Percentiles rank a stretch among this genome's conserved stretches.
These are phyloP conservation scores for Petunia axillaris DNA, from an alignment of 257 asterid genomes.

Conservation along the genomic window DNA sequence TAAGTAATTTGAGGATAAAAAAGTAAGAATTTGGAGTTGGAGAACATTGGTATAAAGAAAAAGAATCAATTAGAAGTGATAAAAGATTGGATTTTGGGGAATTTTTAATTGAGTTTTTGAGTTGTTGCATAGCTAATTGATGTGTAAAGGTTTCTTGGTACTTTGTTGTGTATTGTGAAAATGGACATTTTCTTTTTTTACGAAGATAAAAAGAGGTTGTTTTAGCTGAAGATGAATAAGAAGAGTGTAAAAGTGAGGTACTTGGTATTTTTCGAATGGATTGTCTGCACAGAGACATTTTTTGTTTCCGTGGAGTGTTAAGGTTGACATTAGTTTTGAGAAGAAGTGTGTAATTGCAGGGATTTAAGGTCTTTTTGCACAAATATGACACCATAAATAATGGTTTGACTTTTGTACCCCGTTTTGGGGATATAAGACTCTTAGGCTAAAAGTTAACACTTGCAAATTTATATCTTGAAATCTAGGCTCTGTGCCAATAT, in stretches of 20 bases:
- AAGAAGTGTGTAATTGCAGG: background rate
- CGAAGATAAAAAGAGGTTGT: conserved; percentile 41
- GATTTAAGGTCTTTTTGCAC: background rate
- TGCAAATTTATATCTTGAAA: too few species aligned
- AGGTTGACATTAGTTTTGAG: background rate
- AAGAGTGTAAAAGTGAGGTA: background rate
- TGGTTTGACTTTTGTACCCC: too few species aligned
- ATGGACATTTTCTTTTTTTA: conserved; percentile 78
- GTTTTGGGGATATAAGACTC: too few species aligned
- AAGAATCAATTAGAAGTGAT: conserved; percentile 48
- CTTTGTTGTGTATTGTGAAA: conserved; percentile 49
- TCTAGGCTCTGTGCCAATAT: too few species aligned
- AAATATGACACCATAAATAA: too few species aligned
- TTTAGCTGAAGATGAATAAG: conserved; percentile 41
- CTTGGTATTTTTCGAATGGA: background rate
- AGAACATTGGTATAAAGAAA: conserved; percentile 49
- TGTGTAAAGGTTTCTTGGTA: conserved; percentile 49
- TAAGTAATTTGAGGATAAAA: conserved; percentile 50
- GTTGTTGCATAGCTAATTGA: conserved; percentile 55
- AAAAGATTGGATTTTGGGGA: conserved; percentile 47
- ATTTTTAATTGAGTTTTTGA: conserved; percentile 36
- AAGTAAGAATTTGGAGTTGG: conserved; percentile 67
- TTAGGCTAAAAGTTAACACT: too few species aligned
- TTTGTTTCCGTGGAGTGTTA: background rate
- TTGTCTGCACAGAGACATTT: background rate